Conservation (phyloP, 2,329 filamentous ascomycete species). For the Diaporthe amygdali region DNA sequence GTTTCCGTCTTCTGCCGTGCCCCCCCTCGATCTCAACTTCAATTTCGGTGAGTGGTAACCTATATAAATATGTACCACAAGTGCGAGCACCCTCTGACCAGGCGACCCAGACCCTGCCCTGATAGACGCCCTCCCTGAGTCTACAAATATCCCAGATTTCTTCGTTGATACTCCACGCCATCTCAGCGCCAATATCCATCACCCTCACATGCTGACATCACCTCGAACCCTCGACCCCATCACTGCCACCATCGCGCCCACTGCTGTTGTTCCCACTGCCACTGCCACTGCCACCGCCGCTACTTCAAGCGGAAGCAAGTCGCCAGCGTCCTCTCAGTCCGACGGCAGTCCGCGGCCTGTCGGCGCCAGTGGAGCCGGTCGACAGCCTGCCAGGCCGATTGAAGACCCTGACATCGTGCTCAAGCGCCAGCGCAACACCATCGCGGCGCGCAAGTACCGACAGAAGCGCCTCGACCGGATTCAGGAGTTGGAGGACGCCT, state of each 20-base stretch:
- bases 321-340: conserved; percentile 18
- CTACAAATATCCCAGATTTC: conserved; percentile 24
- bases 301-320: conserved; percentile 3
- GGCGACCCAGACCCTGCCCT: conserved; percentile 20
- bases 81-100: neutral
- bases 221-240: neutral
- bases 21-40: conserved; percentile 22
- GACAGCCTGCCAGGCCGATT: conserved; percentile 17
- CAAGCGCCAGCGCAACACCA: conserved; percentile 66
- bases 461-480: conserved; percentile 69
- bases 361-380: conserved; percentile 18
- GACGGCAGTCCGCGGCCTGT: conserved; percentile 7
- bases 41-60: conserved; percentile 19
- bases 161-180: conserved; percentile 19
- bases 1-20: conserved; percentile 4
- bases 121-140: conserved; percentile 24
- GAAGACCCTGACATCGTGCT: conserved; percentile 33
- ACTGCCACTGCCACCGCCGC: neutral
- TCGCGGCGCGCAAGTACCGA: conserved; percentile 67
- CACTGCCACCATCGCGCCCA: neutral
- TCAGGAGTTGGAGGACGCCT: conserved; percentile 56
- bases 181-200: neutral
- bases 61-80: neutral
- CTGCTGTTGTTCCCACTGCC: neutral
- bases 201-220: conserved; percentile 12